Conservation (phyloP, 768 basidiomycete genomes). For the Calocera viscosa region DNA sequence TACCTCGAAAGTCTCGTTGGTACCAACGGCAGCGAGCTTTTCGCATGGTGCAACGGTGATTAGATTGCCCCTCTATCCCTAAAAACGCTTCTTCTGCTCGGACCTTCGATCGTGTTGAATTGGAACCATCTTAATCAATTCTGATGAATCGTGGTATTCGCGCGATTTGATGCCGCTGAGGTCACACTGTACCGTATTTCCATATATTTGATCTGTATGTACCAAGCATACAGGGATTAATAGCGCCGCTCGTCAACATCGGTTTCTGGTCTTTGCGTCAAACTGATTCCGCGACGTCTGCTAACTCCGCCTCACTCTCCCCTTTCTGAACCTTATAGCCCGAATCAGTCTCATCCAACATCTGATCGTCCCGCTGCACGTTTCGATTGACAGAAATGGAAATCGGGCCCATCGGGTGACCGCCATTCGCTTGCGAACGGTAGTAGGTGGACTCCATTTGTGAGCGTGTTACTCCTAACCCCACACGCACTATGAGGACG, state of each 20-base stretch:
- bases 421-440: not conserved
- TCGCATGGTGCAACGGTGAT: not conserved
- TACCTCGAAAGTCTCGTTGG: not conserved
- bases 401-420: not conserved
- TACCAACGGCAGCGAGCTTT: not conserved
- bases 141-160: not conserved
- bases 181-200: too few relatives aligned
- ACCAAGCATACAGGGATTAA: too few relatives aligned
- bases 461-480: not conserved
- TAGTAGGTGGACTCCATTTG: conserved; percentile 4
- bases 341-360: not conserved
- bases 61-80: not conserved
- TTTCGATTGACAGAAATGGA: not conserved
- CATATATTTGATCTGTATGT: too few relatives aligned
- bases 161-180: too few relatives aligned
- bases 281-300: not conserved
- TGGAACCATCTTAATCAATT: not conserved
- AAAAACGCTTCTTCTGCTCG: not conserved
- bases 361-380: not conserved
- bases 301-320: not conserved
- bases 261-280: not conserved
- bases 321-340: not conserved
- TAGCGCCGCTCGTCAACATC: not conserved
- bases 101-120: not conserved
- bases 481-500: not conserved